These are phyloP conservation scores for Boletus eberwhitei DNA, from an alignment of 768 basidiomycete genomes.

Conservation along the genomic window DNA sequence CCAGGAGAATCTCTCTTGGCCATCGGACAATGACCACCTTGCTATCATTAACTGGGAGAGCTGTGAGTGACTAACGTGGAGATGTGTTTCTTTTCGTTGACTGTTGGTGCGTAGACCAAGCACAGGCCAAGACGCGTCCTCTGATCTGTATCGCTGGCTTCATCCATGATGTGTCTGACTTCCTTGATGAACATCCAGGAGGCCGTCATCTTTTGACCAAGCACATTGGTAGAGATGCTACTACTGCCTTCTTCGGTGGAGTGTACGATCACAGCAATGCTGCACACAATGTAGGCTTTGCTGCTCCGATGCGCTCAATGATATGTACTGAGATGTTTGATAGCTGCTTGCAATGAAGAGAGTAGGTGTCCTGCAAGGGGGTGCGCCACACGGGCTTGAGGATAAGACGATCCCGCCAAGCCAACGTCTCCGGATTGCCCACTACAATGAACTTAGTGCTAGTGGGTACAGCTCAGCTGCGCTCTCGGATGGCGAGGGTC, in stretches of 20 bases:
- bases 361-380: constrained; percentile 52
- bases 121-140: constrained; percentile 75
- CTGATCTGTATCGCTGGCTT: constrained; percentile 86
- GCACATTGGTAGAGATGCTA: constrained; percentile 87
- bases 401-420: constrained; percentile 69
- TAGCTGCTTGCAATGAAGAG: constrained; percentile 47
- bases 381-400: constrained; percentile 51
- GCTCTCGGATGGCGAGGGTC: constrained; percentile 55
- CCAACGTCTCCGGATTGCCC: constrained; percentile 67
- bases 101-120: constrained; percentile 51
- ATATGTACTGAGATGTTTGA: constrained; percentile 1
- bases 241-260: constrained; percentile 92
- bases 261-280: constrained; percentile 89
- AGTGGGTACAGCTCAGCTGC: constrained; percentile 56
- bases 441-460: constrained; percentile 51
- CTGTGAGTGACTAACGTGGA: constrained; percentile 45
- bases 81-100: background rate
- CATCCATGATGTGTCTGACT: constrained; percentile 84
- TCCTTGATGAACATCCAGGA: constrained; percentile 90
- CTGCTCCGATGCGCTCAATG: background rate
- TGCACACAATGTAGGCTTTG: constrained; percentile 67
- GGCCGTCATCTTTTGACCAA: constrained; percentile 81
- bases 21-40: constrained; percentile 67
- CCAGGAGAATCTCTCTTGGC: constrained; percentile 78
- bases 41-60: constrained; percentile 85